A percentile compares a stretch with the other conserved stretches of the same genome.
These are phyloP conservation scores for Fomitopsis betulina DNA, from an alignment of 1,284 basidiomycete genomes.

Conservation along the genomic window DNA sequence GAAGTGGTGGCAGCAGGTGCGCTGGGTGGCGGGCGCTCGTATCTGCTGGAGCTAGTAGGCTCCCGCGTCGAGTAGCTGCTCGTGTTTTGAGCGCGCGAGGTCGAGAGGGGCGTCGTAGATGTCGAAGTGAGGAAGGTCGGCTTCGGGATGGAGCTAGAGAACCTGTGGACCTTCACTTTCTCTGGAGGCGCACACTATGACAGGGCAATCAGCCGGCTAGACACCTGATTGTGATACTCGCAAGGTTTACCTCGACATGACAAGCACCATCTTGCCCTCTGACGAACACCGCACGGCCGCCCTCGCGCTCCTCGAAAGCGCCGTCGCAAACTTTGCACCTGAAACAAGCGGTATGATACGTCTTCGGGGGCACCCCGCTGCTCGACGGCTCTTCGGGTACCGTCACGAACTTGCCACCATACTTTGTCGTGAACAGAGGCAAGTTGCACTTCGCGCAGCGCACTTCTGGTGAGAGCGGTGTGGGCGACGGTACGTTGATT, in stretches of 20 bases:
- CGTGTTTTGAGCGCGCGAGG: slow-evolving; percentile 17
- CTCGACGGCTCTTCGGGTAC: slow-evolving; percentile 50
- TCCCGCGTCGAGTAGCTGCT: slow-evolving; percentile 22
- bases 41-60: slow-evolving; percentile 36
- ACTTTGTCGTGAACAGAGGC: slow-evolving; percentile 50
- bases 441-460: slow-evolving; percentile 53
- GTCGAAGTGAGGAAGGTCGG: slow-evolving; percentile 15
- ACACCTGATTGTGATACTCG: not conserved
- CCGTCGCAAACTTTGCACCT: slow-evolving; percentile 62
- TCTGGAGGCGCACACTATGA: slow-evolving; percentile 59
- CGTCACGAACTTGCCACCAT: slow-evolving; percentile 59
- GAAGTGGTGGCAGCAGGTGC: slow-evolving; percentile 34
- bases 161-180: slow-evolving; percentile 34
- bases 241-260: slow-evolving; percentile 57
- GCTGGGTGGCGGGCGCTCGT: slow-evolving; percentile 39
- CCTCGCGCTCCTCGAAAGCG: slow-evolving; percentile 54
- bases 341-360: slow-evolving; percentile 73
- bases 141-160: slow-evolving; percentile 24
- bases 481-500: slow-evolving; percentile 17
- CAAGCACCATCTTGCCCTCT: slow-evolving; percentile 60
- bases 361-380: slow-evolving; percentile 40
- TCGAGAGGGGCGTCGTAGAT: slow-evolving; percentile 10
- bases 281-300: slow-evolving; percentile 64
- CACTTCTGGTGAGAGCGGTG: slow-evolving; percentile 22
- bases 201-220: slow-evolving; percentile 9